phyloP scores from a whole-genome alignment of 257 asterid species.

The Petrea volubilis region DNA sequence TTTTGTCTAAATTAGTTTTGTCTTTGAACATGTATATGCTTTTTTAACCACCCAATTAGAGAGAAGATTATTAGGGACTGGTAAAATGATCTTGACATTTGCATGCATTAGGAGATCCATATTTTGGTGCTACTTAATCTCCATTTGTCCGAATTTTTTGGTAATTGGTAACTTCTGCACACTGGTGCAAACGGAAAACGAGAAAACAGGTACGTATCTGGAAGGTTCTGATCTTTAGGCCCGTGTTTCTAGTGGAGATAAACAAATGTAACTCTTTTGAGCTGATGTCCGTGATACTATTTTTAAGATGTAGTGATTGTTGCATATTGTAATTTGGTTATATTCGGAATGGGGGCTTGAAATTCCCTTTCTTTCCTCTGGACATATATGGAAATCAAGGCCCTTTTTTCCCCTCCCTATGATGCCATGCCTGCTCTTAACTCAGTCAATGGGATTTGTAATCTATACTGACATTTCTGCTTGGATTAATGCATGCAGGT shows the following conservation, averaged over 20 bases:
- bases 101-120: neutral
- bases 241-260: neutral
- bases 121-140: conserved; percentile 1
- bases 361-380: conserved; percentile 19
- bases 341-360: neutral
- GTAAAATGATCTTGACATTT: neutral
- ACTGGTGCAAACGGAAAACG: conserved; percentile 7
- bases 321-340: neutral
- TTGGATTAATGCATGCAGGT: conserved; percentile 45
- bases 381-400: neutral
- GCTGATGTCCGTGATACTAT: neutral
- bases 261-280: neutral
- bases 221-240: neutral
- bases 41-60: neutral
- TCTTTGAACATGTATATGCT: neutral
- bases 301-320: neutral
- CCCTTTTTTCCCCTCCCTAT: too few relatives aligned
- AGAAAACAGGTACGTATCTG: neutral
- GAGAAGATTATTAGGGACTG: neutral
- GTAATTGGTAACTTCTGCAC: neutral
- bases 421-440: too few relatives aligned
- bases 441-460: too few relatives aligned
- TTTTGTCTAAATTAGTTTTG: neutral
- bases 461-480: conserved; percentile 12
- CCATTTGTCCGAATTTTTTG: neutral